A percentile compares a stretch with the other conserved stretches of the same genome.
Conservation (phyloP, 2,329 filamentous ascomycete species). For the Hypoxylon sp. region DNA sequence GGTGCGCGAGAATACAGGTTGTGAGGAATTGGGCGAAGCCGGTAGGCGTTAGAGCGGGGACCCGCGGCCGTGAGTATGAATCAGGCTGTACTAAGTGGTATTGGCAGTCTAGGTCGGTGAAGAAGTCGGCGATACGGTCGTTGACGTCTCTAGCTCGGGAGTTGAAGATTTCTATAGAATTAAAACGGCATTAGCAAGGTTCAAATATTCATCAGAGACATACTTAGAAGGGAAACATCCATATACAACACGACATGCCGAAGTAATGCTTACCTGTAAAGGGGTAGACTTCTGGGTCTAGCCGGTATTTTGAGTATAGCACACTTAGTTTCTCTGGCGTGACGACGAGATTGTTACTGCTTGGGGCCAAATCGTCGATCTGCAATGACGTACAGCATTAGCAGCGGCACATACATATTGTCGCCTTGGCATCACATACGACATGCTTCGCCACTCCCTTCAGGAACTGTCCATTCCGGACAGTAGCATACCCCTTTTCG, state of each 20-base stretch:
- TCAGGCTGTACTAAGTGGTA: conserved; percentile 75
- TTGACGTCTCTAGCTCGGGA: conserved; percentile 57
- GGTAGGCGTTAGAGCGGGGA: conserved; percentile 76
- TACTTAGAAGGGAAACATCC: neutral
- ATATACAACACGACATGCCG: conserved; percentile 2
- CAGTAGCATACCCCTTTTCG: conserved; percentile 74
- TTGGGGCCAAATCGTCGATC: conserved; percentile 79
- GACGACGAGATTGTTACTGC: conserved; percentile 77
- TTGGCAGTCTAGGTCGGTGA: conserved; percentile 68
- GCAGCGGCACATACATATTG: neutral
- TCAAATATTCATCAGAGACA: neutral
- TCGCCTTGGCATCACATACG: conserved; percentile 61
- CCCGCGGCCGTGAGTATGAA: conserved; percentile 66
- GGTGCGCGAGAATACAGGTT: conserved; percentile 80
- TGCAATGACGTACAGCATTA: conserved; percentile 51
- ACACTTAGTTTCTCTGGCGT: conserved; percentile 80
- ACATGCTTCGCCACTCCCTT: conserved; percentile 81
- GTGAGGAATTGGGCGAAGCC: conserved; percentile 82
- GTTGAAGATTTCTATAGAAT: conserved; percentile 66
- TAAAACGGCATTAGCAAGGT: neutral
- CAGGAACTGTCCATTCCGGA: conserved; percentile 78
- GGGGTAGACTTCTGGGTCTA: conserved; percentile 76
- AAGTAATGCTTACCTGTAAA: conserved; percentile 70
- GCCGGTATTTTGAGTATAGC: conserved; percentile 78
- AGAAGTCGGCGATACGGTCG: conserved; percentile 71